phyloP scores from a whole-genome alignment of 805 yeast genomes.

The Ogataea naganishii region DNA sequence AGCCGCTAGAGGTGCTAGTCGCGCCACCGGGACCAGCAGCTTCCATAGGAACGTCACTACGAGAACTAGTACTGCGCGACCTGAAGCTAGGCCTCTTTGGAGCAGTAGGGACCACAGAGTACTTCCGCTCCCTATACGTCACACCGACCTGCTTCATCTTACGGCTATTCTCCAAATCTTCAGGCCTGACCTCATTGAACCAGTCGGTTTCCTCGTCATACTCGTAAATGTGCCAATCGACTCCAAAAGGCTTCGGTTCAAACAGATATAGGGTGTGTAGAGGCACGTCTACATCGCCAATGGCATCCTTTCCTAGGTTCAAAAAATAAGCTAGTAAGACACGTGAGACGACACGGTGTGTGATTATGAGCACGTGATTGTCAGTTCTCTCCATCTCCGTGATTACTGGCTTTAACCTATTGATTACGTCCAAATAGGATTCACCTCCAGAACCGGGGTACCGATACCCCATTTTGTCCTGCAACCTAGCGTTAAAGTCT shows the following conservation, averaged over 20 bases:
- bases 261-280: constrained; percentile 83
- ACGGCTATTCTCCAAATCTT: constrained; percentile 37
- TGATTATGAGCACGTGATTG: constrained; percentile 72
- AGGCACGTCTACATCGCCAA: constrained; percentile 89
- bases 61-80: no score
- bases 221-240: constrained; percentile 85
- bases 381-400: constrained; percentile 89
- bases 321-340: constrained; percentile 82
- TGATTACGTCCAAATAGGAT: constrained; percentile 87
- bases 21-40: background rate
- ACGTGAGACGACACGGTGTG: constrained; percentile 88
- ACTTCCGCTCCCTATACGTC: constrained; percentile 59
- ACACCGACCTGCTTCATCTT: constrained; percentile 65
- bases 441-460: constrained; percentile 98
- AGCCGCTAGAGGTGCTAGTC: background rate
- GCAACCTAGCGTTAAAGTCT: constrained; percentile 69
- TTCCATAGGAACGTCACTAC: background rate
- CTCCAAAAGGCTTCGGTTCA: constrained; percentile 93
- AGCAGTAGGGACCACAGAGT: constrained; percentile 70
- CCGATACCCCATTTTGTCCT: constrained; percentile 74
- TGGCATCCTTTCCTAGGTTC: constrained; percentile 69
- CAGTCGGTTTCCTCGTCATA: constrained; percentile 71
- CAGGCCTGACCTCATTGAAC: constrained; percentile 56
- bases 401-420: constrained; percentile 80
- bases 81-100: constrained; percentile 33